Evolutionary conservation across 441 rosid genomes (phyloP), one percentile per base, ranked within the genome.

Genomic region (Iberis amara): DNA sequence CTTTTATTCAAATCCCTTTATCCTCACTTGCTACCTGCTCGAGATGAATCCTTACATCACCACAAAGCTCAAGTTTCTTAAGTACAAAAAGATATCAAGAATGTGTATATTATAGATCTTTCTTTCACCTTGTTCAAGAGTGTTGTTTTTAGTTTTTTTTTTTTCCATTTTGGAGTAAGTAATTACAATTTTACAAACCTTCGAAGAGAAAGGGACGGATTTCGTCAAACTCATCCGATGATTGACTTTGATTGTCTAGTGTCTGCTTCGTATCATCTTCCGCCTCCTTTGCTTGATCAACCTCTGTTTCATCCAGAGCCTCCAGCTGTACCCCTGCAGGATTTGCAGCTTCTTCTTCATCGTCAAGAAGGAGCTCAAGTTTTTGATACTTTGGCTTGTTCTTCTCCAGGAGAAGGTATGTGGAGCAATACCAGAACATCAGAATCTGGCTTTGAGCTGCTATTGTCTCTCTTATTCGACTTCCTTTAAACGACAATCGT

Each of bases 301-400:
- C 48, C 46, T 55, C 59, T 43, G 50, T 31, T 44, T 61, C 57
- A 12, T 60, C 59, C n/a, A 67, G 10, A 38, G 78, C 71, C 54
- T 81, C 79, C 37, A 73, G 70, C 58, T 75, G 55, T 35, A 69
- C 62, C 45, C 21, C 69, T 56, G n/a, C n/a, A n/a, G 69, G 61
- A 57, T 65, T 81, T 36, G 4, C 57, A 2, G 69, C 14, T 18
- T 18, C 21, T 31, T 57, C 60, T 65, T 15, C 70, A 3, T 59
- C 15, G 6, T 65, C 61, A 39, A 7, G 53, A n/a, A 54, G 76
- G 39, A 70, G 68, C 76, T 85, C 90, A 15, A 91, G 90, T 66
- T 37, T 76, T 63, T 80, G 94, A 73, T 85, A 88, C 68, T 77
- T 80, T 48, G 98, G 95, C 56, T 80, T 85, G 76, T 85, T 88